Evolutionary conservation across 768 basidiomycete species (phyloP), one percentile per base, ranked within the genome.

Genomic region (Tylopilus sp.): DNA sequence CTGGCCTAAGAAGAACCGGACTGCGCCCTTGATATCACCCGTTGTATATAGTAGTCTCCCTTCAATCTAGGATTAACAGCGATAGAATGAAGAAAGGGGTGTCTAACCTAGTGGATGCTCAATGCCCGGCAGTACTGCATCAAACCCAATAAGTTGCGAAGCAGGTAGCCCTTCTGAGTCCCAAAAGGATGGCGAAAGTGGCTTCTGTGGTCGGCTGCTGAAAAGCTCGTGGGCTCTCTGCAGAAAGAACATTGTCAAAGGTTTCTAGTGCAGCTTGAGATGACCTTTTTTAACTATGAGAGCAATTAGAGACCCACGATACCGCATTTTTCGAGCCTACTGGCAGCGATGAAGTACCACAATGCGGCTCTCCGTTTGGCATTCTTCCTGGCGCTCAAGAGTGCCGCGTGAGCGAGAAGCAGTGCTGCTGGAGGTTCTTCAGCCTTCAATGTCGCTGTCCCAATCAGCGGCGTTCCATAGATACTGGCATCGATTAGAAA

Each of bases 21-120:
- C 84, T 8, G 95, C 93, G 7, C 78, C 81, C 41, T 77, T 75
- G 23, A 87, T 79, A 61, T 95, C 83, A 11, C 95, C 94, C n/a
- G 88, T 86, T 1, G 91, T 92, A 66, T 97, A 98, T 35, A 93
- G 72, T 54, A 98, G 71, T 36, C 95, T 78, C 30, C 91, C 95
- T 91, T 47, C 26, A 49, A 48, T 26, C 30, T 47, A 44, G 40
- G n/a, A 21, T 53, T 48, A 43, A 45, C 51, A 48, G 40, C 12
- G 44, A 56, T 18, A 45, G 40, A 42, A 55, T 47, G 38, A 17
- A 43, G 36, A 35, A 22, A 11, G 40, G 15, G 46, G 47, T 46
- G 22, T 12, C 69, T 30, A 64, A 85, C 90, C 91, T 57, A 93
- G 69, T 15, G 90, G 82, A 68, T 91, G 86, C 53, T 91, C 88